Evolutionary conservation across 148 eudicot species (phyloP), one percentile per base, ranked within the genome.

Genomic region (Talinum fruticosum): DNA sequence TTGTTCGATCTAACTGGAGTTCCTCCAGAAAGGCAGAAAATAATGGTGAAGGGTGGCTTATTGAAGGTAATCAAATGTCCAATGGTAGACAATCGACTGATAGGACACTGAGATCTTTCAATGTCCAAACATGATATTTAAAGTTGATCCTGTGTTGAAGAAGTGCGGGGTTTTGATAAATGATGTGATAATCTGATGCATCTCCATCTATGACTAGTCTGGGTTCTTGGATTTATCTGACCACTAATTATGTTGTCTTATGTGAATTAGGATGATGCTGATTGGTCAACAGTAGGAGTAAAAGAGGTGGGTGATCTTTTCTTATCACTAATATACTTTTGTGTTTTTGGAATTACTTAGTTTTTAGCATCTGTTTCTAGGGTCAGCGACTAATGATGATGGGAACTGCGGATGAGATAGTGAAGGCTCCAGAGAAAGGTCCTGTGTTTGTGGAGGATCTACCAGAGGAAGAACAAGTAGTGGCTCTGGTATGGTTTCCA

Each of bases 301-400:
- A 96, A 96, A 82, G 90, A 96, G 99, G 99, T 96, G 69, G 36
- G 76, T 65, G 33, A 61, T 82, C 23, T 74, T 79, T 77, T 77
- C 64, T 51, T 79, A 62, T 77, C 32, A 30, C 67, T 59, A 45
- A 5, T 28, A 57, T 41, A 18, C 69, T 33, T 61, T 73, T 24
- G n/a, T 37, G 30, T 74, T 37, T 84, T 68, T 36, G 47, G 66
- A n/a, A 29, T 75, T 80, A 64, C 53, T 77, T 30, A 71, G 8
- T 57, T 10, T 64, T 66, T 37, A 45, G 75, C 59, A 28, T 21
- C 80, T 79, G 38, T 72, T 32, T 79, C 24, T 77, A 96, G 99
- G 99, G 99, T 84, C 99, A 96, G 82, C 88, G 89, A 69, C 80
- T 96, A 80, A 96, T 96, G 99, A 96, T 96, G 99, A 93, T 96